Base-by-base conservation (phyloP, 2,329 filamentous ascomycete genomes). In the Stachybotrys echinatus region DNA sequence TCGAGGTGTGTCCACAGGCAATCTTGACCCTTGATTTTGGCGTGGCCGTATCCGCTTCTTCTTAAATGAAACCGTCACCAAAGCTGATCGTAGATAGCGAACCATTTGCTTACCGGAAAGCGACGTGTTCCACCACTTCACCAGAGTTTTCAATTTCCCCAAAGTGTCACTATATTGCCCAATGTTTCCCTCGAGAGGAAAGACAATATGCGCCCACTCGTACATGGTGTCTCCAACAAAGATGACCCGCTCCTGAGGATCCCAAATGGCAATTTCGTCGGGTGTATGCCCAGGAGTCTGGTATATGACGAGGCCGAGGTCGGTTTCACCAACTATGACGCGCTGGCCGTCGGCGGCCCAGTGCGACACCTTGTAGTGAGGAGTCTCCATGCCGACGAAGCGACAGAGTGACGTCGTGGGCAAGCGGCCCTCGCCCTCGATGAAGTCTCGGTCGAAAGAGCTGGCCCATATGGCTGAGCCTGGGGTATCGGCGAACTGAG, bases 201-300 rank as follows among this genome's bases (percentile, higher is more conserved):
- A 61, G 6, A 59, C 22, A 5, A 60, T 56, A 3, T 58, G 55
- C 1, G 54, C 54, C 34, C 59, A 57, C 48, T 71, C 67, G 55
- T 76, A 76, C 49, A 74, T 65, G 6, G 68, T 71, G 48, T 77
- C 74, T 6, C 74, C 74, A 5, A 75, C 69, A 48, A 69, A 77
- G 0, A 77, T 56, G 43, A 67, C 61, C 31, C 70, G 65, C 52
- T 75, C 72, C 2, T 65, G 57, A 10, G 65, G 57, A 46, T 76
- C 74, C 55, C 72, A 77, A 57, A 70, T 69, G 1, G 72, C 71
- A 2, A 76, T 53, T 14, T 68, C 65, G 51, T 75, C 72, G 0
- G 72, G 74, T 0, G 72, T 75, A 54, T 76, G 72, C 14, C 74
- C 74, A 2, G 73, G 72, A 0, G 71, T 70, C 19, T 75, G 70